Conservation (phyloP, 208 protist genomes). For the Acanthamoeba castellanii region DNA sequence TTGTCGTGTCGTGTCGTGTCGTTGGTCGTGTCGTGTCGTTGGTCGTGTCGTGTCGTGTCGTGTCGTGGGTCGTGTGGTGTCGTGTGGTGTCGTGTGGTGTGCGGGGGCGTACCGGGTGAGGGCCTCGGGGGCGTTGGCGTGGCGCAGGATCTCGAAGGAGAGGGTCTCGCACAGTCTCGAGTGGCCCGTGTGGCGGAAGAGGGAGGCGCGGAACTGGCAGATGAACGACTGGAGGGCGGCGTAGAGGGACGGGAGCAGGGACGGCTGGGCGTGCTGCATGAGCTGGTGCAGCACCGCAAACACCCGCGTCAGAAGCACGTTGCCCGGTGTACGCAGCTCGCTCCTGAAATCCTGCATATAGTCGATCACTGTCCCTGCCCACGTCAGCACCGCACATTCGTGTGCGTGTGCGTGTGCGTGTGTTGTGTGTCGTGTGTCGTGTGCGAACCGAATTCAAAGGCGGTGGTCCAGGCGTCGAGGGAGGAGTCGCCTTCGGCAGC, state of each 20-base stretch:
- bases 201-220: not conserved
- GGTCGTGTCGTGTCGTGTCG: too few relatives aligned
- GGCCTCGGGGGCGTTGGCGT: not conserved
- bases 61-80: too few relatives aligned
- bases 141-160: slow-evolving; percentile 41
- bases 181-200: slow-evolving; percentile 48
- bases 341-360: slow-evolving; percentile 38
- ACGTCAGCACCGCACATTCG: not conserved
- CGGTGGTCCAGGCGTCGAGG: not conserved
- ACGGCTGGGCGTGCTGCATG: not conserved
- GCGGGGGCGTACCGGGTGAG: not conserved
- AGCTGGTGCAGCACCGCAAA: slow-evolving; percentile 48
- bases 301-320: slow-evolving; percentile 12
- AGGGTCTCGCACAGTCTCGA: slow-evolving; percentile 50
- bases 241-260: not conserved
- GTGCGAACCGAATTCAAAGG: not conserved
- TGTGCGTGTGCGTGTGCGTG: not conserved
- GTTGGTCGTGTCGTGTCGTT: too few relatives aligned
- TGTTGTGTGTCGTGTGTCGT: not conserved
- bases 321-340: slow-evolving; percentile 1
- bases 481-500: not conserved
- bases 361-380: slow-evolving; percentile 1
- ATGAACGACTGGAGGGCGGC: slow-evolving; percentile 12
- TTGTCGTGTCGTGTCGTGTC: too few relatives aligned
- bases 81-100: too few relatives aligned